These are phyloP conservation scores for Neurospora crassa DNA, from an alignment of 2,329 filamentous ascomycete genomes.

Conservation along the genomic window DNA sequence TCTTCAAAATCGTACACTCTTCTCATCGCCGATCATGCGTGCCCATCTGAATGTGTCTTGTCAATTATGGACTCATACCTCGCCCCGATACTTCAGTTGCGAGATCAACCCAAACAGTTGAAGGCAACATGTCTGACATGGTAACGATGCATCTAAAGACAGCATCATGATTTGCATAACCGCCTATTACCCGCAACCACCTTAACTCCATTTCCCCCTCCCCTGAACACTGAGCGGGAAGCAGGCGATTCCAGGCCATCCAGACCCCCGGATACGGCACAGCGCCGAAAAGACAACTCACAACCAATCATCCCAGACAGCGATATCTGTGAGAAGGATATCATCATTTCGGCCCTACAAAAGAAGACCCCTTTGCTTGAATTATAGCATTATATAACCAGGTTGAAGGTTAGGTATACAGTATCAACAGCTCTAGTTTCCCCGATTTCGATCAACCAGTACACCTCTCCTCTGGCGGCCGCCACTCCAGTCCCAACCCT, in stretches of 20 bases:
- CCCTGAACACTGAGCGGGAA: neutral
- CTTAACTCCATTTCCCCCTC: neutral
- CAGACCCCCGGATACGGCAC: neutral
- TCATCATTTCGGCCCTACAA: conserved; percentile 8
- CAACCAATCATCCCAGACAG: conserved; percentile 2
- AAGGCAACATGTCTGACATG: neutral
- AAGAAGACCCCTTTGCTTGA: neutral
- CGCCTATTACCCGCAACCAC: neutral
- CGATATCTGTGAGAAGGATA: conserved; percentile 5
- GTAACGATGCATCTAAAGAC: neutral
- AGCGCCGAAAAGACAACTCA: neutral
- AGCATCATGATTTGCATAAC: neutral
- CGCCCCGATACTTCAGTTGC: neutral
- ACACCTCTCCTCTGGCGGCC: conserved; percentile 57
- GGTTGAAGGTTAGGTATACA: neutral
- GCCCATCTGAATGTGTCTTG: neutral
- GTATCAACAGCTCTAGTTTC: neutral
- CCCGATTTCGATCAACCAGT: conserved; percentile 40
- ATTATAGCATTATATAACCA: neutral
- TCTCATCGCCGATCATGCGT: neutral
- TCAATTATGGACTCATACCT: neutral
- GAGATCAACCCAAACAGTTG: neutral
- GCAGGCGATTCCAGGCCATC: neutral
- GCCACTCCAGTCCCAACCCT: conserved; percentile 60
- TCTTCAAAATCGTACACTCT: neutral